These are phyloP conservation scores for Flaveria ramosissima DNA, from an alignment of 129 eudicot species.

Conservation along the genomic window DNA sequence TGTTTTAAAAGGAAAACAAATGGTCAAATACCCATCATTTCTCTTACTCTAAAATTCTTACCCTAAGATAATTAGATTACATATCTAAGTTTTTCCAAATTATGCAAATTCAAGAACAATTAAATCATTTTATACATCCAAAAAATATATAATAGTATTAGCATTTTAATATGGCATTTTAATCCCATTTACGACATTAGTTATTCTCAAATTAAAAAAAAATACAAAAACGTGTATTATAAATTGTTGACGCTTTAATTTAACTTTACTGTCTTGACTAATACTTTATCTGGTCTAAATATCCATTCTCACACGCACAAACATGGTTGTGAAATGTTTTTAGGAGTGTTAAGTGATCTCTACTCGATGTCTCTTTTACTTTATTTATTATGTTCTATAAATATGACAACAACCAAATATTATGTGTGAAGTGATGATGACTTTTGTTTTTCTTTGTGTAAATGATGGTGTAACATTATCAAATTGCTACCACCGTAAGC, in stretches of 20 bases:
- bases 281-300: too few species aligned
- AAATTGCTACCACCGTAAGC: slow-evolving; percentile 30
- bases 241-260: too few species aligned
- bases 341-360: not conserved
- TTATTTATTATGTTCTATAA: not conserved
- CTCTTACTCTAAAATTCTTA: not conserved
- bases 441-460: slow-evolving; percentile 2
- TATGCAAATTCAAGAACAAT: too few species aligned
- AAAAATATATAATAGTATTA: too few species aligned
- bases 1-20: slow-evolving; percentile 6
- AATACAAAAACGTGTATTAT: too few species aligned
- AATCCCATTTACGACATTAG: too few species aligned
- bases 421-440: slow-evolving; percentile 21
- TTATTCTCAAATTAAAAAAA: too few species aligned
- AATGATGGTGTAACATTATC: slow-evolving; percentile 32
- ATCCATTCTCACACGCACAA: not conserved
- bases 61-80: not conserved
- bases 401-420: not conserved
- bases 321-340: not conserved
- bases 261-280: too few species aligned
- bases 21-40: slow-evolving; percentile 10
- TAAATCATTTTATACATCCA: too few species aligned
- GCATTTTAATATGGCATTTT: too few species aligned
- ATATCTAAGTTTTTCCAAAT: too few species aligned
- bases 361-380: not conserved